phyloP scores from a whole-genome alignment of 1,139 yeast genomes.

The Magnusiomyces sp. region DNA sequence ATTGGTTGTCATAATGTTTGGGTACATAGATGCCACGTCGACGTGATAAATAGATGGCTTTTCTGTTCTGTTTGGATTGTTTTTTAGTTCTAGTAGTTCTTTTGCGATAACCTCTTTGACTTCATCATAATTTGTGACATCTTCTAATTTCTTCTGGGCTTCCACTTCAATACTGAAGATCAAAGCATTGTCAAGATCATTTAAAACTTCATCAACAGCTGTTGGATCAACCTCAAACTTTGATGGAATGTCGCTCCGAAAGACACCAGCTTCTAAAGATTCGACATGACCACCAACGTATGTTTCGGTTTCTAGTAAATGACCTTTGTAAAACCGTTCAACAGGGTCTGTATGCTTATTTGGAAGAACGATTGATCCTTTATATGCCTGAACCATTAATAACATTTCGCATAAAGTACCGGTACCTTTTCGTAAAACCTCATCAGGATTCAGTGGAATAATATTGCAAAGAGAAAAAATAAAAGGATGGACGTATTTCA shows the following conservation, averaged over 20 bases:
- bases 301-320: slow-evolving; percentile 87
- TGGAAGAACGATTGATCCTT: slow-evolving; percentile 68
- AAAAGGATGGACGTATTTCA: slow-evolving; percentile 96
- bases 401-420: slow-evolving; percentile 99
- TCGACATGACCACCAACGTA: slow-evolving; percentile 99
- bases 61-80: slow-evolving; percentile 59
- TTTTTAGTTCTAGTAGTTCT: slow-evolving; percentile 49
- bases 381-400: slow-evolving; percentile 91
- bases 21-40: slow-evolving; percentile 99
- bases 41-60: slow-evolving; percentile 90
- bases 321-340: slow-evolving; percentile 91
- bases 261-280: slow-evolving; percentile 95
- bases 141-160: slow-evolving; percentile 59
- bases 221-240: slow-evolving; percentile 72
- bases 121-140: slow-evolving; percentile 73
- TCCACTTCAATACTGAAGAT: slow-evolving; percentile 82
- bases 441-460: slow-evolving; percentile 94
- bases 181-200: slow-evolving; percentile 66
- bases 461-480: slow-evolving; percentile 92
- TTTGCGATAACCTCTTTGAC: slow-evolving; percentile 50
- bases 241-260: slow-evolving; percentile 75
- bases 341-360: slow-evolving; percentile 89
- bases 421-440: slow-evolving; percentile 91
- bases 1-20: slow-evolving; percentile 96
- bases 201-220: slow-evolving; percentile 71